Conservation (phyloP, 495 filamentous ascomycete genomes). For the Cercophora scortea region DNA sequence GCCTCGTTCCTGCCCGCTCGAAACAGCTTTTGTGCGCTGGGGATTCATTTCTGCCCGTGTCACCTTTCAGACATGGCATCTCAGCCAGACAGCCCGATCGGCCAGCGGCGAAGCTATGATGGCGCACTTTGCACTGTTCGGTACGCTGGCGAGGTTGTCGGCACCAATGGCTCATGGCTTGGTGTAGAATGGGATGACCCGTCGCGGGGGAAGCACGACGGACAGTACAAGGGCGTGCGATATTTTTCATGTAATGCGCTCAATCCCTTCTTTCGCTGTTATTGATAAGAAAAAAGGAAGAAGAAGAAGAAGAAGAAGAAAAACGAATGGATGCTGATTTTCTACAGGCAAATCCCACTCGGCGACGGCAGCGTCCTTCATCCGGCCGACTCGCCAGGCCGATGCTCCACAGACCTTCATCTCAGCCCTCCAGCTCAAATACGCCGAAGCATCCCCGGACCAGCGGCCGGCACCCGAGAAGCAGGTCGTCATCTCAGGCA, state of each 20-base stretch:
- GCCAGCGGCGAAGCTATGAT: conserved; percentile 71
- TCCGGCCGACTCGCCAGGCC: conserved; percentile 63
- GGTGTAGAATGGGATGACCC: conserved; percentile 96
- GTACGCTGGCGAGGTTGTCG: conserved; percentile 68
- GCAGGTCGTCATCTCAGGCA: conserved; percentile 65
- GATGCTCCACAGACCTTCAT: conserved; percentile 66
- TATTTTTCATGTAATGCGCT: conserved; percentile 72
- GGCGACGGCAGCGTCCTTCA: conserved; percentile 71
- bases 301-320: too few species aligned
- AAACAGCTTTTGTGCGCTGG: too few species aligned
- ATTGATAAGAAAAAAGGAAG: too few species aligned
- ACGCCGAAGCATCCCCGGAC: conserved; percentile 50
- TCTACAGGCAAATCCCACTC: conserved; percentile 54
- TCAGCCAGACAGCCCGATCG: conserved; percentile 12
- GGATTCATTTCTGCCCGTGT: background rate
- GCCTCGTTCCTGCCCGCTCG: too few species aligned
- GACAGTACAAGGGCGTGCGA: conserved; percentile 63
- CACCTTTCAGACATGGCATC: background rate
- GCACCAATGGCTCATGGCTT: conserved; percentile 76
- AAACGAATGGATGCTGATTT: background rate
- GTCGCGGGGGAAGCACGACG: conserved; percentile 79
- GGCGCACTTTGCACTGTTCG: conserved; percentile 73
- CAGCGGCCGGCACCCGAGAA: conserved; percentile 11
- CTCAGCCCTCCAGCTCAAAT: conserved; percentile 74
- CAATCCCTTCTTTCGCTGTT: too few species aligned